Base-by-base conservation (phyloP, 352 stramenopile genomes). In the Pseudoperonospora humuli region DNA sequence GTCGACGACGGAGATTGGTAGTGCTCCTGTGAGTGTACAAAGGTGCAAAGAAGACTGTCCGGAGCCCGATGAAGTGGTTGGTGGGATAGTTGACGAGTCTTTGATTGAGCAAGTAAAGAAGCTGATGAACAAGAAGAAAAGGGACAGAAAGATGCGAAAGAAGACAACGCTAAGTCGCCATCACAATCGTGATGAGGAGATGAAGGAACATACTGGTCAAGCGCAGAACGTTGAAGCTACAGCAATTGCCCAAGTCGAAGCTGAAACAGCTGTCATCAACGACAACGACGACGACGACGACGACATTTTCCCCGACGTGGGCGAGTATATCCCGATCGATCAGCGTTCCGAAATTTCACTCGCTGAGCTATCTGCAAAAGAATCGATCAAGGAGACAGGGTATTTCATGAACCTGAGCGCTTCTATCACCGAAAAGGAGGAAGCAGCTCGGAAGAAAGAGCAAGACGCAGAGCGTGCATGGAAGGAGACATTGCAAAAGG, bases 371-470 rank as follows among this genome's bases (percentile, higher is more conserved):
- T 24, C 26, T 0, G 57, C 58, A 20, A 55, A 59, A 10, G 36
- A 53, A 6, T 21, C 28, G 2, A 38, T 58, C 10, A 65, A 61
- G 36, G 52, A 57, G 6, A 24, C 41, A 8, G 71, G 67, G 1
- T 87, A 87, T 39, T 90, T 90, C 27, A 53, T 57, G 4, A 79
- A 87, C 29, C 39, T 90, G 9, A 90, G 78, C 32, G 78, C 75
- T 1, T 78, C 73, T 6, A 64, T 86, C 28, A 80, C 64, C 18
- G 75, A 72, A 11, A 72, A 67, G 19, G 73, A 80, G 27, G 54
- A 54, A 24, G 45, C 45, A 9, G 71, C 67, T 33, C 53, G 54
- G 10, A 43, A 63, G n/a, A 69, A 61, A 36, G 73, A 84, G 25
- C 39, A 66, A 13, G 61, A 74, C 4, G 62, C 60, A 0, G 62